Evolutionary conservation across 2,329 filamentous ascomycete species (phyloP).

Genomic region (Rhynchosporium graminicola): DNA sequence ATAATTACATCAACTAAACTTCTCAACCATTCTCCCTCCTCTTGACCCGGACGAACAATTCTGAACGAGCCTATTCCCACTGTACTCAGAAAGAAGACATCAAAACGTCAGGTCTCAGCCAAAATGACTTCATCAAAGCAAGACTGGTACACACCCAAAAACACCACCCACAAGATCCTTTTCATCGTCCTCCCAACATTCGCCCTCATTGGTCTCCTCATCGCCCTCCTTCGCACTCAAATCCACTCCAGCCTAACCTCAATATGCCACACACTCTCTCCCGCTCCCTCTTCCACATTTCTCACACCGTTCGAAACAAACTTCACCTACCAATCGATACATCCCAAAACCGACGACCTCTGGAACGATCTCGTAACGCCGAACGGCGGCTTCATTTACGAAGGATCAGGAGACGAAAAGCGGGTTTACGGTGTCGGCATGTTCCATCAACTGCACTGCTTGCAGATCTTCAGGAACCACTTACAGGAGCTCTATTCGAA

Average conservation of each 20-base stretch:
- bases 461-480: constrained; percentile 9
- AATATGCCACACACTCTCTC: not conserved
- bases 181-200: not conserved
- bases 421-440: constrained; percentile 5
- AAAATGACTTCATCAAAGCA: not conserved
- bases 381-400: constrained; percentile 4
- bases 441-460: constrained; percentile 9
- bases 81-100: not conserved
- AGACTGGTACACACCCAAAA: constrained; percentile 5
- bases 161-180: not conserved
- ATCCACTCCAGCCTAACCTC: not conserved
- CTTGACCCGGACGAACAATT: not conserved
- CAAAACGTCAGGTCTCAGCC: not conserved
- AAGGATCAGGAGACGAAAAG: not conserved
- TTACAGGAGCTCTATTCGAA: constrained; percentile 4
- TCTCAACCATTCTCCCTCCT: not conserved
- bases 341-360: not conserved
- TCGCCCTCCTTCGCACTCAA: constrained; percentile 1
- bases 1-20: not conserved
- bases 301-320: constrained; percentile 2
- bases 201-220: not conserved
- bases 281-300: not conserved
- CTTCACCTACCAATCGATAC: constrained; percentile 1
- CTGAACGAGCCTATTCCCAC: not conserved
- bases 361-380: constrained; percentile 13